Conservation (phyloP, 352 stramenopile genomes). For the Globisporangium viniferum region DNA sequence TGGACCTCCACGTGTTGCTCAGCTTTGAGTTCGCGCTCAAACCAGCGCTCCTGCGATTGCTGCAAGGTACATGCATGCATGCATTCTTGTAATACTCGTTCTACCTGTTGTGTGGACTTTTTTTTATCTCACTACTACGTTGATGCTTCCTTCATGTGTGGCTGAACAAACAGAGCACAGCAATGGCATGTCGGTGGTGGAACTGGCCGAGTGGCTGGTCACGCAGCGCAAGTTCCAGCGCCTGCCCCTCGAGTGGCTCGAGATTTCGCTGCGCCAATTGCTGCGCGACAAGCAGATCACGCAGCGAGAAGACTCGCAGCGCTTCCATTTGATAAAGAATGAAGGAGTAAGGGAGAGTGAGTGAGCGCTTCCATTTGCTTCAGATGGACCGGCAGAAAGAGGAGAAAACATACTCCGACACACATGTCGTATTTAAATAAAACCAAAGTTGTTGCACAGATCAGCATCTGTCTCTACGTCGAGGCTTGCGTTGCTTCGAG, state of each 20-base stretch:
- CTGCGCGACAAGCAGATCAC: constrained; percentile 22
- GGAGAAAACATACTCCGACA: neutral
- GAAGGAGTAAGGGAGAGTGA: neutral
- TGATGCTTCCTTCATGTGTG: neutral
- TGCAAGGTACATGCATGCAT: constrained; percentile 30
- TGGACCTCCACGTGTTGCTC: constrained; percentile 55
- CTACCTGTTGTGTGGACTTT: neutral
- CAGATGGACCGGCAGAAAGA: neutral
- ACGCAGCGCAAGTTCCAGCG: constrained; percentile 41
- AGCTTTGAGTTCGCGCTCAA: constrained; percentile 43
- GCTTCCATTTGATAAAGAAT: constrained; percentile 23
- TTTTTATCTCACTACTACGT: neutral
- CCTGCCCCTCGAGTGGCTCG: constrained; percentile 52
- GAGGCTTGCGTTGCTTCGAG: constrained; percentile 37
- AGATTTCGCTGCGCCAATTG: constrained; percentile 35
- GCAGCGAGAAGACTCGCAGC: constrained; percentile 36
- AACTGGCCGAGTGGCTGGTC: constrained; percentile 51
- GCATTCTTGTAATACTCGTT: neutral
- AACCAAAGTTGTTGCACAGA: neutral
- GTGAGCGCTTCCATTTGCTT: neutral
- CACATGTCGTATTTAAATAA: constrained; percentile 5
- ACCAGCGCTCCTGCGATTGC: constrained; percentile 37
- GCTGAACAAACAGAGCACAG: constrained; percentile 18
- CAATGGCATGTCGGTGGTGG: constrained; percentile 31
- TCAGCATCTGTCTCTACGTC: neutral